Percentiles rank a stretch among this genome's conserved stretches.
Evolutionary conservation across 164 flowering plant genomes (phyloP).

Genomic region (Magnolia officinalis): DNA sequence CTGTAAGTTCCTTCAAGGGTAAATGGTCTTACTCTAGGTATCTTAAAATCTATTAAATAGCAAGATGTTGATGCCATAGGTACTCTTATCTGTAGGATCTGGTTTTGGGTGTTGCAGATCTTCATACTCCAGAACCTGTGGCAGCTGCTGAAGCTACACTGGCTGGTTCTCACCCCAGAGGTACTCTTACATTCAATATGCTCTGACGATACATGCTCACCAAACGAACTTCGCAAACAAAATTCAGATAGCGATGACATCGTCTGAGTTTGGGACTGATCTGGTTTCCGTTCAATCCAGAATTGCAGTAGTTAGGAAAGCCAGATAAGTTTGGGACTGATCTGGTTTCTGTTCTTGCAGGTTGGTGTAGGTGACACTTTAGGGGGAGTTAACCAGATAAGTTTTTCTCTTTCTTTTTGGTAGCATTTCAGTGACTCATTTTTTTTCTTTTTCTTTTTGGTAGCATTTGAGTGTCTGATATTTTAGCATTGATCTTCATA

Average conservation of each 20-base stretch:
- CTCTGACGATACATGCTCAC: constrained; percentile 7
- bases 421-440: too few species aligned
- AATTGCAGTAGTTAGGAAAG: not conserved
- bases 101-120: constrained; percentile 84
- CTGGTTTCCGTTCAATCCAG: constrained; percentile 1
- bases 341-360: too few species aligned
- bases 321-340: too few species aligned
- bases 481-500: too few species aligned
- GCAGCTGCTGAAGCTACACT: constrained; percentile 81
- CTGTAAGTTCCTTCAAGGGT: too few species aligned
- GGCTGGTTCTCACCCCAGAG: constrained; percentile 40
- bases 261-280: constrained; percentile 11
- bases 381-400: too few species aligned
- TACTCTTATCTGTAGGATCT: constrained; percentile 50
- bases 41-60: too few species aligned
- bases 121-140: constrained; percentile 81
- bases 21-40: too few species aligned
- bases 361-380: too few species aligned
- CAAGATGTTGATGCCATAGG: not conserved
- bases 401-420: too few species aligned
- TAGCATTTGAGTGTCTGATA: too few species aligned
- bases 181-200: constrained; percentile 25
- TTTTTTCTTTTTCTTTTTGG: too few species aligned
- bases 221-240: constrained; percentile 13
- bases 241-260: constrained; percentile 10